Conservation (phyloP, 176 grass and related monocot species). For the Echinochloa phyllopogon region DNA sequence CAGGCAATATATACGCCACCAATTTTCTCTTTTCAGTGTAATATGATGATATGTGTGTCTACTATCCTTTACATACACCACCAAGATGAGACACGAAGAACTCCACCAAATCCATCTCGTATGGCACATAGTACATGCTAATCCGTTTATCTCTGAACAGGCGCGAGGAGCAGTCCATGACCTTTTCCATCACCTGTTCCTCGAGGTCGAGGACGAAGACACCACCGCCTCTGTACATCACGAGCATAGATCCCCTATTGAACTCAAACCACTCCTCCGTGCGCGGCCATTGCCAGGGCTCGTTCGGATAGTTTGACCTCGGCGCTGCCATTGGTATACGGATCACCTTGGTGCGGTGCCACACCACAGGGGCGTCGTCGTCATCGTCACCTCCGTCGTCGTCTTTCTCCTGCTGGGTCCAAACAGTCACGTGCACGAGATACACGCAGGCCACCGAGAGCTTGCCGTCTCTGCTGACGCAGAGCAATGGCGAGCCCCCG, state of each 20-base stretch:
- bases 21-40: too few species aligned
- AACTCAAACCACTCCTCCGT: not conserved
- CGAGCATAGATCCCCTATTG: not conserved
- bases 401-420: conserved; percentile 15
- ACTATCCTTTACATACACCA: too few species aligned
- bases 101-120: not conserved
- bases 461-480: not conserved
- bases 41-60: too few species aligned
- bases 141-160: not conserved
- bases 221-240: not conserved
- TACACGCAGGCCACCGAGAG: conserved; percentile 2
- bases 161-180: not conserved
- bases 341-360: conserved; percentile 14
- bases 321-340: not conserved
- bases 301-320: too few species aligned
- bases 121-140: not conserved
- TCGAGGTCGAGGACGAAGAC: not conserved
- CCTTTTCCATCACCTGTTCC: not conserved
- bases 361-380: not conserved
- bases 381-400: too few species aligned
- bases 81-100: not conserved
- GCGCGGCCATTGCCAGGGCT: too few species aligned
- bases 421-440: not conserved
- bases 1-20: too few species aligned
- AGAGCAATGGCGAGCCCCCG: not conserved